These are phyloP conservation scores for Stropharia rugosoannulata DNA, from an alignment of 768 basidiomycete genomes.

Conservation along the genomic window DNA sequence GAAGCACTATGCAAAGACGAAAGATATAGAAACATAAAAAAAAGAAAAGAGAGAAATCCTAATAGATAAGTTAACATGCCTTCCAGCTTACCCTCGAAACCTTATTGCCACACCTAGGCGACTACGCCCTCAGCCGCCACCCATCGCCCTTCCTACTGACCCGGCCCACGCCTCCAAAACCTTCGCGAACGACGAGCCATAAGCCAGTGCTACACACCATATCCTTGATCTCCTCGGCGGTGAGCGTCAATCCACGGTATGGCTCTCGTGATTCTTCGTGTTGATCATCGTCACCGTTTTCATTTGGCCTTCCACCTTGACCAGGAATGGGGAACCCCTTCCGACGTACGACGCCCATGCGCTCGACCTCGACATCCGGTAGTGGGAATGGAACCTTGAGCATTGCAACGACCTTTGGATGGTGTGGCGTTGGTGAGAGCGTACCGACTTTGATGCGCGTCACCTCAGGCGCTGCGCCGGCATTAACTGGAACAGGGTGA, in stretches of 20 bases:
- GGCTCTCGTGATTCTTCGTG: conserved; percentile 13
- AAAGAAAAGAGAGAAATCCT: neutral
- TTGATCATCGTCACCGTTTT: neutral
- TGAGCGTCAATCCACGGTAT: conserved; percentile 56
- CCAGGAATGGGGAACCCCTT: conserved; percentile 24
- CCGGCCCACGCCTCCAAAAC: conserved; percentile 87
- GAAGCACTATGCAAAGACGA: no score
- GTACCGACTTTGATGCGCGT: conserved; percentile 73
- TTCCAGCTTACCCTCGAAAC: no score
- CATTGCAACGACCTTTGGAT: conserved; percentile 91
- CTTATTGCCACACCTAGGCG: neutral
- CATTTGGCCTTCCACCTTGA: neutral
- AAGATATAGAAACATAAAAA: neutral
- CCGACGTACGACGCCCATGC: conserved; percentile 51
- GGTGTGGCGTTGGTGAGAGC: conserved; percentile 89
- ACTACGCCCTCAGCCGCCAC: conserved; percentile 68
- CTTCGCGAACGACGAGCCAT: conserved; percentile 91
- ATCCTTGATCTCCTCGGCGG: conserved; percentile 94
- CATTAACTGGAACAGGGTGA: neutral
- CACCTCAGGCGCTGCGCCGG: conserved; percentile 26
- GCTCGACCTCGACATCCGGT: conserved; percentile 76
- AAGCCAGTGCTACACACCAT: conserved; percentile 82
- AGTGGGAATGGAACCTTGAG: conserved; percentile 90
- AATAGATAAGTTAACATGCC: neutral
- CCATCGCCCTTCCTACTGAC: conserved; percentile 77